Base-by-base conservation (phyloP, 116 monocot species). In the Iris pallida region DNA sequence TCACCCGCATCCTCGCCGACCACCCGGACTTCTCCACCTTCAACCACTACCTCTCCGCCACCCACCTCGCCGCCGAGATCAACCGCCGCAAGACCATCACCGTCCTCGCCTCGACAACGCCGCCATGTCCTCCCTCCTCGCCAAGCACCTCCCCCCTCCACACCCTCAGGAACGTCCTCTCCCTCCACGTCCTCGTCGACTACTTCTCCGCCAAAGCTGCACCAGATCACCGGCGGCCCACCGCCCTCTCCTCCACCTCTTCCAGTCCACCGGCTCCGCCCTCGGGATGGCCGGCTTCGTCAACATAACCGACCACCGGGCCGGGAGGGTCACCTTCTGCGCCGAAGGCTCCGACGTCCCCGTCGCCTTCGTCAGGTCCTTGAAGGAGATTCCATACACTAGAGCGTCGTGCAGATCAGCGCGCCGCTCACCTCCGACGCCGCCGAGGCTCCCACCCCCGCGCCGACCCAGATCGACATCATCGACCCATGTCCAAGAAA, bases 161-260 rank as follows among this genome's bases (percentile, higher is more conserved):
- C 59, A 83, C 88, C 40, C 78, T 95, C 53, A 78, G 79, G 46
- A 83, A 95, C 69, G 75, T 95, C 62, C 80, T 95, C 70, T 77
- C 76, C 47, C 79, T 95, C 51, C 94, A 95, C 79, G 63, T 95
- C 70, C 77, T 95, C 62, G 81, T 81, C 68, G 94, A 95, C 81
- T 95, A 90, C 76, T 95, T 70, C 75, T 88, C 85, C 65, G 72
- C 88, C 68, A 90, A 86, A 88, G 83, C 87, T 94, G 70, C 90
- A 94, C 80, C 85, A 90, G 85, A 71, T 94, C 72, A 83, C 82
- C 53, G 59, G 68, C 44, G 82, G 83, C 54, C n/a, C n/a, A 61
- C 85, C 75, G 68, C 94, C 55, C 65, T 77, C 43, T 63, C 77
- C 57, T 78, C 90, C 71, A 81, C 94, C 66, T 94, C 66, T 94